Evolutionary conservation across 768 basidiomycete genomes (phyloP), one percentile per base, ranked within the genome.

Genomic region (Mycena alexandri): DNA sequence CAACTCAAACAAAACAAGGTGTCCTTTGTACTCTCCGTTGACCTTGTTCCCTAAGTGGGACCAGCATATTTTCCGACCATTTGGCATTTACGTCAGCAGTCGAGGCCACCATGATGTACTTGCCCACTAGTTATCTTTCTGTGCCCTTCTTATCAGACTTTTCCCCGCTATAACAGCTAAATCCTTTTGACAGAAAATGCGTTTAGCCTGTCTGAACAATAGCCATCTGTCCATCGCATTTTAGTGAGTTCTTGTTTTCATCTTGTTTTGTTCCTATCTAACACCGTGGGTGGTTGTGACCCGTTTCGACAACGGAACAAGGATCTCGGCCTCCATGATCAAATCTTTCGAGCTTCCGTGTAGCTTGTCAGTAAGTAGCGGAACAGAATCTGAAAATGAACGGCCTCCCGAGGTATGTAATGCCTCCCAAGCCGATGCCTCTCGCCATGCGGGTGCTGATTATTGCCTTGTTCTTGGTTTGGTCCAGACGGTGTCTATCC

Each of bases 211-310:
- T n/a, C 46, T 34, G 7, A 24, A 36, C 6, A 24, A 29, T 24
- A n/a, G 36, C 24, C 50, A 65, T 65, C 64, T 65, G 57, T 59
- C 64, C 63, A 65, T 65, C 63, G 34, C 52, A 54, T 36, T 64
- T 64, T 52, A 58, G 50, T 53, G 64, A 59, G 57, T 22, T 21
- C 47, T 29, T 48, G 53, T 48, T 63, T 44, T 63, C 22, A 55
- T 63, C 29, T 22, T 24, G 52, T 47, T 57, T 47, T 50, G 25
- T 56, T 41, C 46, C 24, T 6, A 38, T 61, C 21, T 41, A 44
- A 57, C 38, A 55, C 24, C 42, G 29, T 57, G 48, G 56, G 50
- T 56, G 44, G 10, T 10, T 38, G n/a, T 41, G 34, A 34, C 19
- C 44, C 57, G 29, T 59, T 2, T 53, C 57, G 57, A 51, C 43